These are phyloP conservation scores for Leccinellum rugosiceps DNA, from an alignment of 768 basidiomycete species.

Conservation along the genomic window DNA sequence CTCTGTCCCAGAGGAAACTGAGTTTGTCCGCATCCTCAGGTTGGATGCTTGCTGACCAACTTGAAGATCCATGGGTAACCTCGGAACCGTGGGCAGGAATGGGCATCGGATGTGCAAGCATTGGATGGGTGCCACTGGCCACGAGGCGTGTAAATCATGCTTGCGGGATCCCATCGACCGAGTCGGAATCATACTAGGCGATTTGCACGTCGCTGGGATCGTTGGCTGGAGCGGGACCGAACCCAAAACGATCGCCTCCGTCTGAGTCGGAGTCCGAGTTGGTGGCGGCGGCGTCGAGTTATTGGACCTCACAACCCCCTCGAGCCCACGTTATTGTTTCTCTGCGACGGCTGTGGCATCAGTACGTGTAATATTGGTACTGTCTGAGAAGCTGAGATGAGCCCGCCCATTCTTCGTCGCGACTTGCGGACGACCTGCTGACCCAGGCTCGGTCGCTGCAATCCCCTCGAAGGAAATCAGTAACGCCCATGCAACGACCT, in stretches of 20 bases:
- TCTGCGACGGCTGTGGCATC: conserved; percentile 45
- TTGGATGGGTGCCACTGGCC: no score
- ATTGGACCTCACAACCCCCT: conserved; percentile 15
- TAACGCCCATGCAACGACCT: conserved; percentile 39
- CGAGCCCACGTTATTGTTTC: conserved; percentile 35
- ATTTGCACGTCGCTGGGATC: conserved; percentile 74
- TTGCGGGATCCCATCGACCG: no score
- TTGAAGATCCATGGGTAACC: no score
- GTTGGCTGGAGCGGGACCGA: conserved; percentile 77
- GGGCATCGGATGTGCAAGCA: no score
- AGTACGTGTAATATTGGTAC: conserved; percentile 63
- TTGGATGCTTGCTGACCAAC: no score
- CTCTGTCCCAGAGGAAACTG: no score
- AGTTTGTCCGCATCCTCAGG: no score
- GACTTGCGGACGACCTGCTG: conserved; percentile 30
- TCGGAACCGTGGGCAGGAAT: no score
- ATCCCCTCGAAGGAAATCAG: conserved; percentile 37
- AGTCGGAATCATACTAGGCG: conserved; percentile 44
- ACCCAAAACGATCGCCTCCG: conserved; percentile 30
- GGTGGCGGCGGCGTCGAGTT: conserved; percentile 5
- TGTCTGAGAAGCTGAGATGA: conserved; percentile 40
- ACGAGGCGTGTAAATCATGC: no score
- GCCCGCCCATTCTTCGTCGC: conserved; percentile 35
- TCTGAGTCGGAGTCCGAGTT: conserved; percentile 16
- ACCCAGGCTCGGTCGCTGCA: conserved; percentile 41